Evolutionary conservation across 257 asterid genomes (phyloP).

Genomic region (Ajuga chamaepitys): DNA sequence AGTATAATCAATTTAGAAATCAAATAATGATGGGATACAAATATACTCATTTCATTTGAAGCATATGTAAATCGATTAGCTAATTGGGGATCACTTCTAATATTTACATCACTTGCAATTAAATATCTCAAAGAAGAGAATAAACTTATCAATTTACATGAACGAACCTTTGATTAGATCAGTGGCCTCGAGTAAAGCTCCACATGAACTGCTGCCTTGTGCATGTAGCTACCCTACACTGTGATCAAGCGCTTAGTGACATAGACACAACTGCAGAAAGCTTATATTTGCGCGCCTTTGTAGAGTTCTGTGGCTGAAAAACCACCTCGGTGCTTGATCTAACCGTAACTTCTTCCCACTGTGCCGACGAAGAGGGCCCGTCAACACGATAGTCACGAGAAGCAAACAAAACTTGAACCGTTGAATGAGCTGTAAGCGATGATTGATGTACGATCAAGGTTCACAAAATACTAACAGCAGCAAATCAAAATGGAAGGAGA

Average conservation of each 20-base stretch:
- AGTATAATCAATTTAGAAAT: too few species aligned
- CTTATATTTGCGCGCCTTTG: slow-evolving; percentile 45
- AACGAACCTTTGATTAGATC: not conserved
- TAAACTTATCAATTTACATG: not conserved
- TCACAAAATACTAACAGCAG: not conserved
- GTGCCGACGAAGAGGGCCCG: slow-evolving; percentile 47
- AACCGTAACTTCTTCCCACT: slow-evolving; percentile 47
- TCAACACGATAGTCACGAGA: slow-evolving; percentile 60
- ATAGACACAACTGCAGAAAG: slow-evolving; percentile 57
- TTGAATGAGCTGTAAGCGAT: slow-evolving; percentile 40
- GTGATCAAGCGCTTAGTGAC: slow-evolving; percentile 56
- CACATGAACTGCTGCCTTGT: not conserved
- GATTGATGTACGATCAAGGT: not conserved
- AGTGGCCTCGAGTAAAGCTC: not conserved
- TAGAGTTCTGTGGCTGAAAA: slow-evolving; percentile 47
- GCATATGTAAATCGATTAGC: not conserved
- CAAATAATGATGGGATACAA: too few species aligned
- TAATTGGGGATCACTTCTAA: not conserved
- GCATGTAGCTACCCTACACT: not conserved
- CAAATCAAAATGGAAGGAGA: not conserved
- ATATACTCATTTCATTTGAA: too few species aligned
- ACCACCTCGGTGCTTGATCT: slow-evolving; percentile 64
- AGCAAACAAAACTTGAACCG: slow-evolving; percentile 40
- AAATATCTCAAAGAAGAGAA: not conserved
- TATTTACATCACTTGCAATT: not conserved